Percentiles rank a stretch among this genome's conserved stretches.
Conservation (phyloP, 805 yeast species). For the Wickerhamiella musiphila region DNA sequence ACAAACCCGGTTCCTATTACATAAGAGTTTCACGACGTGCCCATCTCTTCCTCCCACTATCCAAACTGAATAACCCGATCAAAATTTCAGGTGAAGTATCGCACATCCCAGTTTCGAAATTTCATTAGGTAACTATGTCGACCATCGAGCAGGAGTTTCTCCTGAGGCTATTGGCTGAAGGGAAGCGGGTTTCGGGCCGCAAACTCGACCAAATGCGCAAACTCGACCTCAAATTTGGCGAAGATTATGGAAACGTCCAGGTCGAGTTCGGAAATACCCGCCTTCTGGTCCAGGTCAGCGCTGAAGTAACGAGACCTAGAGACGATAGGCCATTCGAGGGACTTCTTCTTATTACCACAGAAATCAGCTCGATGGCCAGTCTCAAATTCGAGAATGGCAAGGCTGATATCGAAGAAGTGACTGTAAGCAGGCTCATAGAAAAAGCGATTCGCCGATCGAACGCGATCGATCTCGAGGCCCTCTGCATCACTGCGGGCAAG, state of each 20-base stretch:
- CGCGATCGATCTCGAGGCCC: constrained; percentile 76
- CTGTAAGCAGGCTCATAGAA: constrained; percentile 70
- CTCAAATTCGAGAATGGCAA: constrained; percentile 62
- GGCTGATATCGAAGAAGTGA: constrained; percentile 52
- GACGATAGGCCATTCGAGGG: constrained; percentile 95
- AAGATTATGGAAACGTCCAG: constrained; percentile 58
- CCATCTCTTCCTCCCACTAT: too few relatives aligned
- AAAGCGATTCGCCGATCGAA: constrained; percentile 82
- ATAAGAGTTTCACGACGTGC: too few relatives aligned
- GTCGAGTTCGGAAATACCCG: constrained; percentile 61
- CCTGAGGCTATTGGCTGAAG: constrained; percentile 38
- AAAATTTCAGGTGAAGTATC: too few relatives aligned
- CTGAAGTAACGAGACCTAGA: constrained; percentile 60
- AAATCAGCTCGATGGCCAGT: constrained; percentile 78
- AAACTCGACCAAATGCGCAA: constrained; percentile 43
- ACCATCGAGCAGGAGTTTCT: constrained; percentile 46
- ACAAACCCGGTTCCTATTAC: too few relatives aligned
- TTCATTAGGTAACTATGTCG: too few relatives aligned
- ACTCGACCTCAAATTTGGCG: constrained; percentile 46
- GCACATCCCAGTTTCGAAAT: too few relatives aligned
- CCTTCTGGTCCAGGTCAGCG: constrained; percentile 54
- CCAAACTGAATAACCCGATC: too few relatives aligned
- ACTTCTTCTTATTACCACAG: constrained; percentile 63
- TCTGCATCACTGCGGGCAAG: constrained; percentile 80
- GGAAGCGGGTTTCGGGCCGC: constrained; percentile 55